Evolutionary conservation across 345 rosid genomes (phyloP), one percentile per base, ranked within the genome.

Genomic region (Lenwebbia sp.): DNA sequence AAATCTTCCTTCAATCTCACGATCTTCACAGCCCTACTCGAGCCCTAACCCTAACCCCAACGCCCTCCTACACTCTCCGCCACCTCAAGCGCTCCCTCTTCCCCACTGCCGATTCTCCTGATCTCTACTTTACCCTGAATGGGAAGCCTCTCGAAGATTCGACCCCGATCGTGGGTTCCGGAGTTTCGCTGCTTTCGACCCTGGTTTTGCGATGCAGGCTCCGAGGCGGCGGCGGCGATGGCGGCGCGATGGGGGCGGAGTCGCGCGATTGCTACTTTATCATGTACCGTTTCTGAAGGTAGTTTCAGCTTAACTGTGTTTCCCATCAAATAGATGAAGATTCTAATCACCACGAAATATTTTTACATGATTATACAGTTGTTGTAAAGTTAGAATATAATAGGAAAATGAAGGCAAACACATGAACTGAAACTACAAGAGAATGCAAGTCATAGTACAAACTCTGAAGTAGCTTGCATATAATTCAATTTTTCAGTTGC

Each of bases 241-340:
- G 99, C 30, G 99, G 99, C 17, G 97, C 99, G 7, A 97, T 99
- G 1, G 99, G 99, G 21, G 99, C 99, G 0, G 98, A 94, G 90
- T 96, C 99, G 37, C 98, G 98, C 5, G 98, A 97, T 88, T 97
- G 99, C 87, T 97, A 97, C 84, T 98, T 97, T 84, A 97, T 96
- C 74, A 96, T 95, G 99, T 96, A 97, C 88, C 41, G 41, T 44
- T 44, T 44, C 47, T 9, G 13, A 23, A 0, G 60, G 9, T 9
- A 23, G n/a, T 55, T 55, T 55, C n/a, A 0, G n/a, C 58, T 23
- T 3, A 9, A 4, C 2, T 55, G 6, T 23, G n/a, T 10, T 23
- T 22, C 25, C 8, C 26, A 22, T 55, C 26, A 54, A 8, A 55
- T 1, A 54, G 5, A 22, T 8, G 9, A 55, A 22, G 23, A 22